These are phyloP conservation scores for Penicillium daleae DNA, from an alignment of 495 filamentous ascomycete species.

Conservation along the genomic window DNA sequence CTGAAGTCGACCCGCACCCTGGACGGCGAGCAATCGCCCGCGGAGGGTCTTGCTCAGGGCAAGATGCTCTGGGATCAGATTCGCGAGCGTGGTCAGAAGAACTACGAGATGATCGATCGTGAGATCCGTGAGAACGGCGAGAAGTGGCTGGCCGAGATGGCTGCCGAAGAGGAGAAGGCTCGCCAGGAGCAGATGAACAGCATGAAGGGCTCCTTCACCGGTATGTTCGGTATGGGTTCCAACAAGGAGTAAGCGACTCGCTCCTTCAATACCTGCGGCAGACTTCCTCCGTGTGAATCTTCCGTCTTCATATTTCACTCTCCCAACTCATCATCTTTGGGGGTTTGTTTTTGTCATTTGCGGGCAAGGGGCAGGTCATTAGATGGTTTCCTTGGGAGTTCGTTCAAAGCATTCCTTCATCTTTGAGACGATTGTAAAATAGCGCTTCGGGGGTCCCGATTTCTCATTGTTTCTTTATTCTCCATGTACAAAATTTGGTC, in stretches of 20 bases:
- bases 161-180: constrained; percentile 78
- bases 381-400: constrained; percentile 32
- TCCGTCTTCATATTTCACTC: background rate
- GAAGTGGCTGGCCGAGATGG: constrained; percentile 93
- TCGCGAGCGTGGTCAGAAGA: constrained; percentile 84
- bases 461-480: constrained; percentile 31
- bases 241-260: constrained; percentile 35
- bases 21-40: constrained; percentile 68
- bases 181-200: constrained; percentile 88
- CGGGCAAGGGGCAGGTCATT: constrained; percentile 33
- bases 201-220: constrained; percentile 69
- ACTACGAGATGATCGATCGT: constrained; percentile 84
- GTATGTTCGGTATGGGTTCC: constrained; percentile 53
- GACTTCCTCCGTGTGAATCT: background rate
- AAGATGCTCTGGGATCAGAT: constrained; percentile 96
- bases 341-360: constrained; percentile 24
- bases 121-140: constrained; percentile 90
- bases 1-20: constrained; percentile 61
- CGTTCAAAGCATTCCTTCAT: constrained; percentile 27
- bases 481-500: constrained; percentile 45
- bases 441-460: constrained; percentile 35
- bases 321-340: constrained; percentile 27
- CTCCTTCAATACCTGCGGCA: background rate
- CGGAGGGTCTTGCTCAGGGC: constrained; percentile 77
- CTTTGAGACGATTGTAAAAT: constrained; percentile 48